Percentiles rank a stretch among this genome's conserved stretches.
phyloP scores from a whole-genome alignment of 345 rosid species.

The Syzygium aromaticum region DNA sequence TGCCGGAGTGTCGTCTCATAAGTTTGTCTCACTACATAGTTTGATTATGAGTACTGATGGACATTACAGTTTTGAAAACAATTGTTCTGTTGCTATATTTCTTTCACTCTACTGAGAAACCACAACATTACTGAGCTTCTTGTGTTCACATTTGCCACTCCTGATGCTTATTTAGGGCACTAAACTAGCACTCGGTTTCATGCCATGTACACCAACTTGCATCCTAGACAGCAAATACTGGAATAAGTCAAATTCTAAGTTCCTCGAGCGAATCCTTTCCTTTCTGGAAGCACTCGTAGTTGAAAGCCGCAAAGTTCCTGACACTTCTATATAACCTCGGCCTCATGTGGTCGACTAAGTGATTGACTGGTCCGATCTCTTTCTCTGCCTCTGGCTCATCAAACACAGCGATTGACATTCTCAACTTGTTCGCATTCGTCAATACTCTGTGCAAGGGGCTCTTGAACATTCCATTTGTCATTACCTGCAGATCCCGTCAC shows the following conservation, averaged over 20 bases:
- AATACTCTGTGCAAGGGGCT: conserved; percentile 40
- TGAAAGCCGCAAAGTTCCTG: conserved; percentile 30
- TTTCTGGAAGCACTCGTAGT: conserved; percentile 32
- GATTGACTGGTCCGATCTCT: conserved; percentile 23
- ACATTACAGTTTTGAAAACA: neutral
- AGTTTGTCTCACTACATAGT: neutral
- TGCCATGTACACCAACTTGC: neutral
- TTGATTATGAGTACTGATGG: neutral
- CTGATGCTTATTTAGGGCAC: neutral
- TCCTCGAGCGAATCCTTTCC: conserved; percentile 17
- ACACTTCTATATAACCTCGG: conserved; percentile 34
- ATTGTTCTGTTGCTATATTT: neutral
- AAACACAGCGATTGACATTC: conserved; percentile 34
- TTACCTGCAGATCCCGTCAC: conserved; percentile 21
- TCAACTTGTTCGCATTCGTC: conserved; percentile 29
- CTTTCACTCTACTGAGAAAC: neutral
- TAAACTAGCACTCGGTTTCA: neutral
- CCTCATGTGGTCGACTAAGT: conserved; percentile 21
- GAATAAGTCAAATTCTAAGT: neutral
- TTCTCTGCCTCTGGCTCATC: conserved; percentile 27
- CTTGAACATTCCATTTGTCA: conserved; percentile 51
- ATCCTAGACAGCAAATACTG: neutral
- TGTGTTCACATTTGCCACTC: neutral
- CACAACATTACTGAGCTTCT: neutral
- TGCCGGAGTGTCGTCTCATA: neutral